Base-by-base conservation (phyloP, 768 basidiomycete species). In the Auriscalpium vulgare region DNA sequence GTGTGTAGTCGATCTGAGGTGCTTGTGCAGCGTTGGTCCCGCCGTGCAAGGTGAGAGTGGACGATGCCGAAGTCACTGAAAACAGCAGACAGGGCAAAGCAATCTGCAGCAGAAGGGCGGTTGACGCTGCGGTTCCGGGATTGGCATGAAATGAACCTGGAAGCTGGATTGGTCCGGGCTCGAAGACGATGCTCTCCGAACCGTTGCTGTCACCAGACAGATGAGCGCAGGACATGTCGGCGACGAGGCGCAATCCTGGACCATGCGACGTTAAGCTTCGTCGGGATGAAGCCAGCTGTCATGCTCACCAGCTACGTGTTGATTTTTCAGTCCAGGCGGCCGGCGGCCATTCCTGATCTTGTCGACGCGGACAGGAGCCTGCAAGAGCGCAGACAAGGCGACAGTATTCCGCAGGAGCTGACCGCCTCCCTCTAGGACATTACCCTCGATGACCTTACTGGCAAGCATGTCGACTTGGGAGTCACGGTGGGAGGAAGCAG, bases 1-100 rank as follows among this genome's bases (percentile, higher is more conserved):
- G 73, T 4, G 78, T 78, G 66, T 88, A 89, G 69, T 91, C 88
- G 34, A 88, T 78, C 60, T 89, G 89, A 0, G 89, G 89, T 6
- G 88, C 87, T 45, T 76, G 68, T 3, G 72, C 68, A 17, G 87
- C 86, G 58, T 90, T 90, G 3, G 88, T 90, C 2, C 88, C 89
- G 8, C 89, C 88, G 0, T 72, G 71, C 2, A 91, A 75, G 9
- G 71, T 71, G 23, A 91, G 73, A 3, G 71, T 74, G 10, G 84
- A 82, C 0, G 74, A 63, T 10, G 45, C 58, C 13, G 36, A 34
- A 5, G 38, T 40, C 4, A 69, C 58, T 8, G 79, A 71, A 66
- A 87, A 89, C 17, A 88, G 58, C 34, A 91, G 75, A 54, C 87
- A 77, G 1, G 88, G 87, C 19, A 90, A 73, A 6, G 87, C 73